A percentile compares a stretch with the other conserved stretches of the same genome.
Conservation (phyloP, 495 filamentous ascomycete genomes). For the Entonaema liquescens region DNA sequence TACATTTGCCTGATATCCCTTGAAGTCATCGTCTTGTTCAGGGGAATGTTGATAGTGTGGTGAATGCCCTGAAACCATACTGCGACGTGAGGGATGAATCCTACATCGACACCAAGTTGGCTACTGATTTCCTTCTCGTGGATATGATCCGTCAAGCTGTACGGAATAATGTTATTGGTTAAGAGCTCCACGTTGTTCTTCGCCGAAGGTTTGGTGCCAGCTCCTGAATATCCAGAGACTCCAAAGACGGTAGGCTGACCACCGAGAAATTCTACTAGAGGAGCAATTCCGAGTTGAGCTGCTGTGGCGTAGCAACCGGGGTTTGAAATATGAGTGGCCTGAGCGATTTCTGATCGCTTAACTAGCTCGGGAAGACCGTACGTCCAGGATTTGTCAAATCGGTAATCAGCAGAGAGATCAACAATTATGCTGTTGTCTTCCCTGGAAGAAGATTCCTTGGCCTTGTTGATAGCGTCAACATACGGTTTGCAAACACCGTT, state of each 20-base stretch:
- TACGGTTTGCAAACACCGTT: conserved; percentile 98
- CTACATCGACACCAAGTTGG: conserved; percentile 79
- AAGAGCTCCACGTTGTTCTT: conserved; percentile 95
- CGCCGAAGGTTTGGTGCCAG: conserved; percentile 92
- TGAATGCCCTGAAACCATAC: conserved; percentile 98
- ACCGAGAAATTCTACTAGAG: conserved; percentile 78
- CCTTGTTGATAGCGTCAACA: conserved; percentile 87
- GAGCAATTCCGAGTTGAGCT: conserved; percentile 90
- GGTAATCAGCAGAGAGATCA: conserved; percentile 94
- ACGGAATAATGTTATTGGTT: conserved; percentile 89
- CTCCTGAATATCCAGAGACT: conserved; percentile 94
- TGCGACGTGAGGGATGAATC: conserved; percentile 94
- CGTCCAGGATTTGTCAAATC: conserved; percentile 90
- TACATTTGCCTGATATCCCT: conserved; percentile 94
- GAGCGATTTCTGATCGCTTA: conserved; percentile 76
- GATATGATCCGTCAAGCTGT: conserved; percentile 93
- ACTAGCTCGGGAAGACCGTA: conserved; percentile 95
- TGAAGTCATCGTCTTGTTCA: conserved; percentile 82
- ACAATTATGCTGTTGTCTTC: conserved; percentile 82
- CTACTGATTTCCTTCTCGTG: conserved; percentile 90
- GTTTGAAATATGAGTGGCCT: conserved; percentile 89
- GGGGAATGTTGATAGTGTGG: conserved; percentile 89
- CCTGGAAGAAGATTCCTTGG: conserved; percentile 53
- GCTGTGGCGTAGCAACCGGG: conserved; percentile 97
- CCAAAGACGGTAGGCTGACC: conserved; percentile 90